These are phyloP conservation scores for Paracorniculantispora psalliotae DNA, from an alignment of 2,329 filamentous ascomycete species.

Conservation along the genomic window DNA sequence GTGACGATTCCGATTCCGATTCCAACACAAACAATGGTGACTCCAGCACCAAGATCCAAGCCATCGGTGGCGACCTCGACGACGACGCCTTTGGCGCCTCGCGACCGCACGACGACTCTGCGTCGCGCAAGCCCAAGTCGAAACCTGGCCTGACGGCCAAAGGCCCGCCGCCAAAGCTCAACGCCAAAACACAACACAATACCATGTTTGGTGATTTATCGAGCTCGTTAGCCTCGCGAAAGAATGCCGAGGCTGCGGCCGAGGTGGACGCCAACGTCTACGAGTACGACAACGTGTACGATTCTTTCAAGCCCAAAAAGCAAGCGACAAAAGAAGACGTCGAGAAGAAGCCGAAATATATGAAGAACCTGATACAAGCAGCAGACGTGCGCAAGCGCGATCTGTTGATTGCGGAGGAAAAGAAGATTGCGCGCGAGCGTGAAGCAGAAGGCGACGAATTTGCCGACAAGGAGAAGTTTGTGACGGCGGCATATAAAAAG, in stretches of 20 bases:
- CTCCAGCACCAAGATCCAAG: slow-evolving; percentile 40
- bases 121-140: slow-evolving; percentile 25
- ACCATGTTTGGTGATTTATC: slow-evolving; percentile 62
- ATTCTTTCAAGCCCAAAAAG: slow-evolving; percentile 65
- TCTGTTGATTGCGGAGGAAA: slow-evolving; percentile 72
- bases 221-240: slow-evolving; percentile 56
- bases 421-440: slow-evolving; percentile 70
- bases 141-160: slow-evolving; percentile 31
- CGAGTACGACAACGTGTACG: slow-evolving; percentile 81
- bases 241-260: slow-evolving; percentile 59
- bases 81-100: slow-evolving; percentile 28
- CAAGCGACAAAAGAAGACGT: slow-evolving; percentile 49
- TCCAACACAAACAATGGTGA: slow-evolving; percentile 39
- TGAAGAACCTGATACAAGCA: slow-evolving; percentile 66
- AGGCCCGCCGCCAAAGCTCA: slow-evolving; percentile 38
- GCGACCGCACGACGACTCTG: slow-evolving; percentile 13
- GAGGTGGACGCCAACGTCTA: slow-evolving; percentile 70
- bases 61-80: slow-evolving; percentile 61
- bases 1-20: slow-evolving; percentile 44
- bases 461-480: slow-evolving; percentile 79
- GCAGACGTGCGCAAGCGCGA: slow-evolving; percentile 75
- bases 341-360: slow-evolving; percentile 70
- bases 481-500: slow-evolving; percentile 75
- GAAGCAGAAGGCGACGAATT: slow-evolving; percentile 78
- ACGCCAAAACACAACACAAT: slow-evolving; percentile 36